Evolutionary conservation across 2,329 filamentous ascomycete species (phyloP).

Genomic region (Aspergillus pseudoviridinutans): DNA sequence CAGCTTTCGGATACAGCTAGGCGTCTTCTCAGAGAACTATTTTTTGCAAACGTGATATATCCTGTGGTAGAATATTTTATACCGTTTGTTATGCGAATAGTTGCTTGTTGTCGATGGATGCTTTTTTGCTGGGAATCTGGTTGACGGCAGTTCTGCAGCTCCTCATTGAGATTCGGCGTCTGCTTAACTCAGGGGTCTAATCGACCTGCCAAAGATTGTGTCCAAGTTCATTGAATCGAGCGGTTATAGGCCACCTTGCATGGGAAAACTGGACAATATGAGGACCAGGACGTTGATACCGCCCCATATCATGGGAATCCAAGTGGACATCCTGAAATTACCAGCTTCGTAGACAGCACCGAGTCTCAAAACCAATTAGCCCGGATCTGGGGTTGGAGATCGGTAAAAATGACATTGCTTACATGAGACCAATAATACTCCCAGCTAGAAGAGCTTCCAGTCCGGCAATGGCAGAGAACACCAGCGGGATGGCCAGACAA

Average conservation of each 20-base stretch:
- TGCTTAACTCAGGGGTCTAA: not conserved
- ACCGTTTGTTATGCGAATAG: not conserved
- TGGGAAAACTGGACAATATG: constrained; percentile 85
- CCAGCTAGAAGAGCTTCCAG: constrained; percentile 76
- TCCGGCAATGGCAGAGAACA: constrained; percentile 68
- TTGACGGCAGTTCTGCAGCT: not conserved
- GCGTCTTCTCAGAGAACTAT: not conserved
- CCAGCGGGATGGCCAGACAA: constrained; percentile 67
- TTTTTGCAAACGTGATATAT: not conserved
- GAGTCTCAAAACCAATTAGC: constrained; percentile 48
- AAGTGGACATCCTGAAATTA: constrained; percentile 87
- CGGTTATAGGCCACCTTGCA: constrained; percentile 76
- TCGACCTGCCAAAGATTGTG: not conserved
- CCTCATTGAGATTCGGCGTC: not conserved
- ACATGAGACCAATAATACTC: constrained; percentile 77
- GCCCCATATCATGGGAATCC: constrained; percentile 88
- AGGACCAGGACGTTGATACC: constrained; percentile 78
- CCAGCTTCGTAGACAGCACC: constrained; percentile 77
- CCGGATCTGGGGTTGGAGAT: not conserved
- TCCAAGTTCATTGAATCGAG: not conserved
- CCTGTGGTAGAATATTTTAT: constrained; percentile 9
- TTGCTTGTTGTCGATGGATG: not conserved
- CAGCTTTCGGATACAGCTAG: not conserved
- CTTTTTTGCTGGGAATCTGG: not conserved
- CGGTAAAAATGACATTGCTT: constrained; percentile 34